These are phyloP conservation scores for Knoxdaviesia proteae DNA, from an alignment of 2,329 filamentous ascomycete genomes.

Conservation along the genomic window DNA sequence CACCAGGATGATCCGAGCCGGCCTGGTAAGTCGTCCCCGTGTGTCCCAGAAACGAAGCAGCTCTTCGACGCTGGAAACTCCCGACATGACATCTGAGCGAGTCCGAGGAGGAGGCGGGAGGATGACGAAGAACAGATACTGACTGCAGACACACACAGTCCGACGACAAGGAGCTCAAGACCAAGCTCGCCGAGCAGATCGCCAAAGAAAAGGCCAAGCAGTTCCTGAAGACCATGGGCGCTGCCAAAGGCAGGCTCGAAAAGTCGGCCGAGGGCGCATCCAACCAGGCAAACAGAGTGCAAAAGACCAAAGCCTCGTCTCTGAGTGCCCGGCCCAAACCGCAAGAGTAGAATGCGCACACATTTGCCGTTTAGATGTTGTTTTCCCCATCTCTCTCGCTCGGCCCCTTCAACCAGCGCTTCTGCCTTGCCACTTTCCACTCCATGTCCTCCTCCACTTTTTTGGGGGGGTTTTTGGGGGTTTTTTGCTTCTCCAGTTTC, in stretches of 20 bases:
- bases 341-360: not conserved
- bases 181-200: slow-evolving; percentile 32
- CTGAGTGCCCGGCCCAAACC: not conserved
- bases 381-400: too few species aligned
- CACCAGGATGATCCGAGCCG: slow-evolving; percentile 62
- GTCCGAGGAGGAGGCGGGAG: too few species aligned
- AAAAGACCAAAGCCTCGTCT: too few species aligned
- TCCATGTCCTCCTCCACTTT: too few species aligned
- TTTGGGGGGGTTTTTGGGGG: too few species aligned
- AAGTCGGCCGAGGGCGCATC: not conserved
- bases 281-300: not conserved
- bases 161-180: slow-evolving; percentile 29
- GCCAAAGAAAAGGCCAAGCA: slow-evolving; percentile 33
- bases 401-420: too few species aligned
- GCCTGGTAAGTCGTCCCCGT: slow-evolving; percentile 33
- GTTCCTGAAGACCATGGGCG: slow-evolving; percentile 22
- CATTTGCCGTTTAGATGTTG: too few species aligned
- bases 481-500: too few species aligned
- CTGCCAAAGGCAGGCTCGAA: slow-evolving; percentile 14
- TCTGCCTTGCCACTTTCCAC: too few species aligned
- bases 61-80: too few species aligned
- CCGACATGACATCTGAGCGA: too few species aligned
- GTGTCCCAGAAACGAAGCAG: not conserved
- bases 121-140: not conserved
- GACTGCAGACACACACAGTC: slow-evolving; percentile 12